These are phyloP conservation scores for Paramecium primaurelia DNA, from an alignment of 73 alveolate genomes.

Conservation along the genomic window DNA sequence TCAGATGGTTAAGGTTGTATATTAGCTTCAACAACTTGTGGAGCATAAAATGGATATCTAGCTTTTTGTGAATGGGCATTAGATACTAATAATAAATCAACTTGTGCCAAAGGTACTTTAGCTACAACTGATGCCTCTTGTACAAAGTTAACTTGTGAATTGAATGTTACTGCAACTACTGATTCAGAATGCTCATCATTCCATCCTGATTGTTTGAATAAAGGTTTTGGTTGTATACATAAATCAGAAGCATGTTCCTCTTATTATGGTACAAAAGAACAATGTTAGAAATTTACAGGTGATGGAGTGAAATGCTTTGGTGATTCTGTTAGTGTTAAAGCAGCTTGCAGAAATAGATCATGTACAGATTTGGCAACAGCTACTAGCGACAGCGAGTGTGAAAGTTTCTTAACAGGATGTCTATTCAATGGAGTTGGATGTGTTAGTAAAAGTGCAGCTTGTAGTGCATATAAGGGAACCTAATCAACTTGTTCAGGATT, in stretches of 20 bases:
- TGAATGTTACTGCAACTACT: not conserved
- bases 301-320: not conserved
- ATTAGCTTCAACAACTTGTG: not conserved
- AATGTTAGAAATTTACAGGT: not conserved
- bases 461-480: not conserved
- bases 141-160: not conserved
- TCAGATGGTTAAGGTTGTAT: not conserved
- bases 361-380: not conserved
- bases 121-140: not conserved
- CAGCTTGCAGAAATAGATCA: not conserved
- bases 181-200: not conserved
- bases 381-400: not conserved
- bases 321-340: not conserved
- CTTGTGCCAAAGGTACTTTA: not conserved
- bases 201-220: not conserved
- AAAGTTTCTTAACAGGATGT: not conserved
- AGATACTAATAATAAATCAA: not conserved
- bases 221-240: not conserved
- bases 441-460: not conserved
- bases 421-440: conserved; percentile 21
- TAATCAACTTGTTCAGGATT: not conserved
- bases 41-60: not conserved
- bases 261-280: not conserved
- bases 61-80: not conserved
- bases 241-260: not conserved